phyloP scores from a whole-genome alignment of 2,329 filamentous ascomycete species.

The Sodiomyces alkalinus region DNA sequence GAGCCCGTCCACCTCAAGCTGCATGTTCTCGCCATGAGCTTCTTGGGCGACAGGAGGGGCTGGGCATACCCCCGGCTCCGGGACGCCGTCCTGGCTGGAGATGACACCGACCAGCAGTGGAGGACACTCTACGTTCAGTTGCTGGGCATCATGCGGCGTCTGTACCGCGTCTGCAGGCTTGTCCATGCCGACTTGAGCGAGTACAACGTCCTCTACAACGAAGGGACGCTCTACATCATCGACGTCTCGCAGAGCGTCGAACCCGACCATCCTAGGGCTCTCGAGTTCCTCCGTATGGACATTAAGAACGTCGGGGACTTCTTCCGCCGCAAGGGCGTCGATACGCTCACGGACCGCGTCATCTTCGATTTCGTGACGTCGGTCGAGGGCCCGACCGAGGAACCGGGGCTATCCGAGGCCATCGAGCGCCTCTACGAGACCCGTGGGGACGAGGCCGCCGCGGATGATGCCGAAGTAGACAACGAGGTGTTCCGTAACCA shows the following conservation, averaged over 20 bases:
- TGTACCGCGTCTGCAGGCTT: conserved; percentile 84
- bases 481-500: conserved; percentile 90
- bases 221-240: conserved; percentile 75
- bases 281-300: conserved; percentile 95
- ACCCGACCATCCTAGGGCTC: conserved; percentile 81
- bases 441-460: conserved; percentile 31
- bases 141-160: conserved; percentile 73
- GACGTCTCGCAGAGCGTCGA: conserved; percentile 97
- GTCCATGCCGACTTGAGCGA: conserved; percentile 96
- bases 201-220: conserved; percentile 91
- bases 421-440: conserved; percentile 54
- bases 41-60: conserved; percentile 76
- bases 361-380: conserved; percentile 73
- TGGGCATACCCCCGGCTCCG: conserved; percentile 78
- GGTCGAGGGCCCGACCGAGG: conserved; percentile 41
- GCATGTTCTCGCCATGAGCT: conserved; percentile 93
- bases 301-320: conserved; percentile 95
- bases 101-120: conserved; percentile 61
- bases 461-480: conserved; percentile 55
- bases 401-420: conserved; percentile 42
- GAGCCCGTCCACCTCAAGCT: conserved; percentile 78
- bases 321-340: conserved; percentile 73
- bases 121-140: conserved; percentile 66
- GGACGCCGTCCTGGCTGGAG: conserved; percentile 60
- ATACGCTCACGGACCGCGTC: conserved; percentile 62